Evolutionary conservation across 768 basidiomycete genomes (phyloP).

Genomic region (Pleurotus tuber-regium): DNA sequence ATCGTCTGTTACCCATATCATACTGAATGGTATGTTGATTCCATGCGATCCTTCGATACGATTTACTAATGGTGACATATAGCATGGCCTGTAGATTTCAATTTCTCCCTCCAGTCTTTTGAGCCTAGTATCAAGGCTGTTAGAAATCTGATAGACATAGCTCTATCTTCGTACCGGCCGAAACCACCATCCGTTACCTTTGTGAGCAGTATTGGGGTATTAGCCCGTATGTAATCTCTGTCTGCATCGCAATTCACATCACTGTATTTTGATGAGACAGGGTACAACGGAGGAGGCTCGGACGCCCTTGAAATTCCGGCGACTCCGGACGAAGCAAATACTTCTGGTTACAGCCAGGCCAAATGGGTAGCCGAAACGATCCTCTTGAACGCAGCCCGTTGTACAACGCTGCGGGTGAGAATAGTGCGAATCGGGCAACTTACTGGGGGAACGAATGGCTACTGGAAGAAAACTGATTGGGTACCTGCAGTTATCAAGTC

Average conservation of each 20-base stretch:
- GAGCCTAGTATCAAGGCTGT: constrained; percentile 39
- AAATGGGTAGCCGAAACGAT: constrained; percentile 42
- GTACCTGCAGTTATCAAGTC: constrained; percentile 35
- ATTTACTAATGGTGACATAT: neutral
- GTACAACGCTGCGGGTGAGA: constrained; percentile 17
- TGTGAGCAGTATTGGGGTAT: constrained; percentile 28
- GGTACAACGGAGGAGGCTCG: neutral
- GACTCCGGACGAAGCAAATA: neutral
- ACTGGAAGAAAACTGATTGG: constrained; percentile 35
- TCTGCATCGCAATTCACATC: constrained; percentile 15
- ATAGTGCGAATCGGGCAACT: constrained; percentile 37
- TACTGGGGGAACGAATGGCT: constrained; percentile 31
- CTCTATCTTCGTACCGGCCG: constrained; percentile 24
- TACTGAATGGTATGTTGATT: constrained; percentile 27
- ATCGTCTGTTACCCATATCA: constrained; percentile 20
- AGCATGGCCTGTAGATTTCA: constrained; percentile 51
- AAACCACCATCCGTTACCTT: constrained; percentile 36
- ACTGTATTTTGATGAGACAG: neutral
- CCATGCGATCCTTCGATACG: neutral
- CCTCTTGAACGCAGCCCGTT: constrained; percentile 20
- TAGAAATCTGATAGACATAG: constrained; percentile 39
- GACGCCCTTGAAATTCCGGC: neutral
- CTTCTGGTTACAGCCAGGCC: constrained; percentile 35
- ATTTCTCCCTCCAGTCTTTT: constrained; percentile 40
- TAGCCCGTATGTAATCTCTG: constrained; percentile 22